Conservation (phyloP, 208 protist genomes). For the Zelonia costaricensis region DNA sequence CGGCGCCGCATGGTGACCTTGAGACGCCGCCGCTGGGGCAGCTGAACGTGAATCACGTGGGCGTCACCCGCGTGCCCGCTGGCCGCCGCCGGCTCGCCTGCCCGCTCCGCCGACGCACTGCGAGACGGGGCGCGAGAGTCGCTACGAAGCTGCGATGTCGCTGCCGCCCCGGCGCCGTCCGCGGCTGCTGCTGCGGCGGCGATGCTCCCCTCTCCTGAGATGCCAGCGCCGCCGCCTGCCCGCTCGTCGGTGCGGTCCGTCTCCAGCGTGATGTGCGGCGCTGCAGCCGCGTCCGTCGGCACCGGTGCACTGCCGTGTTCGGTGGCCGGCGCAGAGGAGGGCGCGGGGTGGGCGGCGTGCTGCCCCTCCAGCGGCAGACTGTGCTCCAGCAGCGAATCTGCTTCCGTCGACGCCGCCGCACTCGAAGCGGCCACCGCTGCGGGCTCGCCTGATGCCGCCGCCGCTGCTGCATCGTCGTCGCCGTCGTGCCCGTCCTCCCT, state of each 20-base stretch:
- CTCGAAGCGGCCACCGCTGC: neutral
- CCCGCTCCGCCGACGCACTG: neutral
- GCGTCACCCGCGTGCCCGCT: neutral
- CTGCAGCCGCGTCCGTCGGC: neutral
- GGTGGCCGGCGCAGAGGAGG: neutral
- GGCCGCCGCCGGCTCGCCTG: neutral
- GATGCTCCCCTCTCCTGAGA: neutral
- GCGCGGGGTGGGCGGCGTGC: neutral
- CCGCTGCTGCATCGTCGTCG: too few relatives aligned
- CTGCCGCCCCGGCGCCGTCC: neutral
- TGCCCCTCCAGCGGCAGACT: slow-evolving; percentile 16
- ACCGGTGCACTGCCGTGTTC: neutral
- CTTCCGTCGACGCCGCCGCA: neutral
- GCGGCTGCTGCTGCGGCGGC: neutral
- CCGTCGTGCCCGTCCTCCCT: too few relatives aligned
- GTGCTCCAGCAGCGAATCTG: slow-evolving; percentile 13
- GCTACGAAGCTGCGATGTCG: neutral
- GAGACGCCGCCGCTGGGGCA: slow-evolving; percentile 12
- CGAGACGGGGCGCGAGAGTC: too few relatives aligned
- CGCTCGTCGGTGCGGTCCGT: neutral
- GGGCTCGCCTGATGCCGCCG: too few relatives aligned
- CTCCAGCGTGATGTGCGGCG: too few relatives aligned
- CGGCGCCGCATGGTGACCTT: slow-evolving; percentile 25
- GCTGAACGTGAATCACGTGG: slow-evolving; percentile 7
- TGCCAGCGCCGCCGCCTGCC: too few relatives aligned